Evolutionary conservation across 2,329 filamentous ascomycete genomes (phyloP).

Genomic region (Zymoseptoria passerinii): DNA sequence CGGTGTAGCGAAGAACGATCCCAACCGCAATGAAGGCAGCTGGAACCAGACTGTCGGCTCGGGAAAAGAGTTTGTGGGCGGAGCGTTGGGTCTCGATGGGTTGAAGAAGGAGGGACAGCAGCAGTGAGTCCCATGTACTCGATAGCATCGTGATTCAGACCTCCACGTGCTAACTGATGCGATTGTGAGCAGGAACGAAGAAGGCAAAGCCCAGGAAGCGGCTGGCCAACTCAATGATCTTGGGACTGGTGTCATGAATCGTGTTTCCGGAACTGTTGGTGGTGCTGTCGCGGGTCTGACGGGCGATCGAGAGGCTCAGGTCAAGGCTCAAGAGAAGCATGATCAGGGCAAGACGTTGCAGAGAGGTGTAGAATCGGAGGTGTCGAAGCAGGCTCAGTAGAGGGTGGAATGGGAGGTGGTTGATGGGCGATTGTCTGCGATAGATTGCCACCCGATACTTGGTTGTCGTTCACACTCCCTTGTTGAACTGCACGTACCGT

Average conservation of each 20-base stretch:
- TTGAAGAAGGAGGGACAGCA: slow-evolving; percentile 65
- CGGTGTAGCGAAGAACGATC: slow-evolving; percentile 64
- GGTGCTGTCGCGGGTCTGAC: slow-evolving; percentile 62
- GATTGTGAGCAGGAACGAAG: slow-evolving; percentile 45
- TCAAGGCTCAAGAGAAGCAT: slow-evolving; percentile 59
- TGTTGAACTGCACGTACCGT: neutral
- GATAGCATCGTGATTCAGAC: neutral
- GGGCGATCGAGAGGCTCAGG: slow-evolving; percentile 51
- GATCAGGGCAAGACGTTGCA: slow-evolving; percentile 78
- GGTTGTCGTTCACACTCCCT: neutral
- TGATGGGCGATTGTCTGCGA: neutral
- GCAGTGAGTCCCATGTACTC: slow-evolving; percentile 41
- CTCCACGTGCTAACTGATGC: neutral
- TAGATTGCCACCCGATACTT: neutral
- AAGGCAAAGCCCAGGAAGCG: slow-evolving; percentile 75
- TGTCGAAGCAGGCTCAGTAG: slow-evolving; percentile 56
- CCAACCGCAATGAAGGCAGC: slow-evolving; percentile 60
- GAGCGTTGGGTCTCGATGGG: slow-evolving; percentile 63
- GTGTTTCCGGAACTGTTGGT: slow-evolving; percentile 51
- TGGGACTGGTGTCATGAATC: slow-evolving; percentile 50
- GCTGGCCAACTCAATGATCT: slow-evolving; percentile 72
- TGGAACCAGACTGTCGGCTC: slow-evolving; percentile 67
- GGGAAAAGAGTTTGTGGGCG: slow-evolving; percentile 73
- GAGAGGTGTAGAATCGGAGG: slow-evolving; percentile 72
- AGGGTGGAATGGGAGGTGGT: slow-evolving; percentile 3